phyloP scores from a whole-genome alignment of 805 yeast genomes.

The Candida sonorensis region DNA sequence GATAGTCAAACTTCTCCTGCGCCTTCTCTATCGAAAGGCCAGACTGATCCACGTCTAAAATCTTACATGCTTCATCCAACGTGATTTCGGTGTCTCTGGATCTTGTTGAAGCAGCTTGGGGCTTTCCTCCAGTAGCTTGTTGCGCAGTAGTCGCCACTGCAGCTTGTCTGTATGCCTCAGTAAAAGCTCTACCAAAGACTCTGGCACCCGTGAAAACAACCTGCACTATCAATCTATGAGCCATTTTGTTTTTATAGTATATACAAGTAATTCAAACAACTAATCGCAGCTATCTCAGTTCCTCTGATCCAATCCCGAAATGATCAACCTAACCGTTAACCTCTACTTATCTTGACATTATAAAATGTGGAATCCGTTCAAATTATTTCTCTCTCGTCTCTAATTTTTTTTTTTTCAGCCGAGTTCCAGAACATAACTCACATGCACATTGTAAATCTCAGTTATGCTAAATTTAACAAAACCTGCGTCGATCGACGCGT shows the following conservation, averaged over 20 bases:
- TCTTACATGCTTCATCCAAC: constrained; percentile 86
- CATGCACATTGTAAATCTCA: neutral
- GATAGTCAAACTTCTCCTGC: constrained; percentile 66
- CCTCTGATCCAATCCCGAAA: too few relatives aligned
- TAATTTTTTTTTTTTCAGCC: too few relatives aligned
- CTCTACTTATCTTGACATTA: too few relatives aligned
- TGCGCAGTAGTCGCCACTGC: constrained; percentile 87
- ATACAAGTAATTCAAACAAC: neutral
- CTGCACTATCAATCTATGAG: constrained; percentile 85
- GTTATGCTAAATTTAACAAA: neutral
- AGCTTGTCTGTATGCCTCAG: constrained; percentile 96
- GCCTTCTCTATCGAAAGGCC: constrained; percentile 51
- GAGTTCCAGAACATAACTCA: neutral
- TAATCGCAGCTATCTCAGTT: neutral
- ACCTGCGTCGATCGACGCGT: too few relatives aligned
- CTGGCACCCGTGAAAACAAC: constrained; percentile 92
- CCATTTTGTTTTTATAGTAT: constrained; percentile 35
- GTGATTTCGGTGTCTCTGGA: constrained; percentile 71
- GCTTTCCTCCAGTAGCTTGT: constrained; percentile 28
- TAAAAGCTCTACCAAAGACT: constrained; percentile 91
- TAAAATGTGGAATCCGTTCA: too few relatives aligned
- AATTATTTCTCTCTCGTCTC: too few relatives aligned
- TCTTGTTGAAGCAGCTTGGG: constrained; percentile 35
- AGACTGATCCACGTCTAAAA: constrained; percentile 67
- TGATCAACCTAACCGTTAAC: too few relatives aligned